These are phyloP conservation scores for Niveomyces coronatus DNA, from an alignment of 2,329 filamentous ascomycete genomes.

Conservation along the genomic window DNA sequence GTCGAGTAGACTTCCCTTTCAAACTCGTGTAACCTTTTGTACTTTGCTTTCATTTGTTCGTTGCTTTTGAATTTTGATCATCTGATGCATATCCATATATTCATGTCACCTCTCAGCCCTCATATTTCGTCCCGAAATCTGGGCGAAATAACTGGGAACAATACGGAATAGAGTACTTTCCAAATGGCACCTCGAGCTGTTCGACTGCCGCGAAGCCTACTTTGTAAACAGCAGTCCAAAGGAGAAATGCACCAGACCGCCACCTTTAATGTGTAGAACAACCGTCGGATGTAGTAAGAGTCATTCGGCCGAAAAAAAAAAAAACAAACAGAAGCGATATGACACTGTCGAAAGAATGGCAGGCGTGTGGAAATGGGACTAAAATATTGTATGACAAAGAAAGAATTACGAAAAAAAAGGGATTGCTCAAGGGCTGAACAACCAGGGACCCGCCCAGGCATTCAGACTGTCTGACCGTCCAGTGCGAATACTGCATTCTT, in stretches of 20 bases:
- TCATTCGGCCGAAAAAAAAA: slow-evolving; percentile 14
- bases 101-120: slow-evolving; percentile 1
- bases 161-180: too few relatives aligned
- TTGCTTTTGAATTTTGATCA: background rate
- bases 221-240: too few relatives aligned
- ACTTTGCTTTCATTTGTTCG: background rate
- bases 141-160: too few relatives aligned
- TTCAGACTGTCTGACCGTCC: too few relatives aligned
- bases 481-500: too few relatives aligned
- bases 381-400: slow-evolving; percentile 5
- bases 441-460: too few relatives aligned
- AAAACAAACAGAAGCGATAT: slow-evolving; percentile 10
- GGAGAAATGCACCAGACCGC: background rate
- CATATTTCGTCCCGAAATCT: background rate
- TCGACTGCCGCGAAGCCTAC: too few relatives aligned
- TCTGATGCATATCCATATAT: slow-evolving; percentile 8
- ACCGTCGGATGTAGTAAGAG: too few relatives aligned
- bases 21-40: too few relatives aligned
- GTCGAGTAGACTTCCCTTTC: background rate
- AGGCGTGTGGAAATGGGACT: slow-evolving; percentile 21
- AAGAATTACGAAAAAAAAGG: slow-evolving; percentile 8
- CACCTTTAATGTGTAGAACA: too few relatives aligned
- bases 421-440: background rate
- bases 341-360: too few relatives aligned
- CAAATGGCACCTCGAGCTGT: background rate